These are phyloP conservation scores for Phytophthora sansomeana DNA, from an alignment of 352 stramenopile genomes.

Conservation along the genomic window DNA sequence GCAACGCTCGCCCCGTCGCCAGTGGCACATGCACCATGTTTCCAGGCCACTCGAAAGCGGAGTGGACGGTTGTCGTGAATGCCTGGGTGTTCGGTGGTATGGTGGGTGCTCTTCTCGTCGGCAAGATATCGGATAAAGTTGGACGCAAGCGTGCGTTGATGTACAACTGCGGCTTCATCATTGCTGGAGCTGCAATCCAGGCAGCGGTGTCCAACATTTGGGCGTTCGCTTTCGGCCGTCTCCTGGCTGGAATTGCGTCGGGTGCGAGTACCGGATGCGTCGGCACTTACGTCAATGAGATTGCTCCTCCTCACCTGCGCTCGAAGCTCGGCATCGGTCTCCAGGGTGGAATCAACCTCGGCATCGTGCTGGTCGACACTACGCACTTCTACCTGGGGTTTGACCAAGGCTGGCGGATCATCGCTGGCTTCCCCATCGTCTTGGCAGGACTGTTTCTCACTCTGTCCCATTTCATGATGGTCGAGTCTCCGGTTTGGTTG, in stretches of 20 bases:
- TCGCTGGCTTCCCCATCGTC: slow-evolving; percentile 62
- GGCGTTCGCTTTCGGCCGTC: slow-evolving; percentile 50
- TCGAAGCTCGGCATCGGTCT: slow-evolving; percentile 43
- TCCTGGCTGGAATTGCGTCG: slow-evolving; percentile 62
- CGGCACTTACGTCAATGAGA: slow-evolving; percentile 52
- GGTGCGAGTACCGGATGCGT: slow-evolving; percentile 42
- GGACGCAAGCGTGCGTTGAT: slow-evolving; percentile 44
- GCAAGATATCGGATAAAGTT: slow-evolving; percentile 39
- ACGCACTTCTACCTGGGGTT: slow-evolving; percentile 58
- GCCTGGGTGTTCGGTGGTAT: slow-evolving; percentile 53
- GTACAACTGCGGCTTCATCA: slow-evolving; percentile 54
- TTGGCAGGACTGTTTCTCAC: slow-evolving; percentile 49
- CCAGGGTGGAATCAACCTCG: slow-evolving; percentile 43
- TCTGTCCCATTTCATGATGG: slow-evolving; percentile 48
- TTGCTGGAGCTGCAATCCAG: slow-evolving; percentile 44
- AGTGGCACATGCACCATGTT: slow-evolving; percentile 44
- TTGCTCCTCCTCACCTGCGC: slow-evolving; percentile 49
- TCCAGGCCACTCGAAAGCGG: slow-evolving; percentile 32
- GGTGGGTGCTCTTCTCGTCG: slow-evolving; percentile 39
- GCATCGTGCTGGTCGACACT: slow-evolving; percentile 45
- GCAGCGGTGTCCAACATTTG: slow-evolving; percentile 43
- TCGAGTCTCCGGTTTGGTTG: slow-evolving; percentile 54
- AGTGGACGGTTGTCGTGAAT: slow-evolving; percentile 48
- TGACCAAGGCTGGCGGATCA: slow-evolving; percentile 52
- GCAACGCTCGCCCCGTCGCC: slow-evolving; percentile 27